Conservation (phyloP, 2,329 filamentous ascomycete species). For the Pseudofabraea citricarpa region DNA sequence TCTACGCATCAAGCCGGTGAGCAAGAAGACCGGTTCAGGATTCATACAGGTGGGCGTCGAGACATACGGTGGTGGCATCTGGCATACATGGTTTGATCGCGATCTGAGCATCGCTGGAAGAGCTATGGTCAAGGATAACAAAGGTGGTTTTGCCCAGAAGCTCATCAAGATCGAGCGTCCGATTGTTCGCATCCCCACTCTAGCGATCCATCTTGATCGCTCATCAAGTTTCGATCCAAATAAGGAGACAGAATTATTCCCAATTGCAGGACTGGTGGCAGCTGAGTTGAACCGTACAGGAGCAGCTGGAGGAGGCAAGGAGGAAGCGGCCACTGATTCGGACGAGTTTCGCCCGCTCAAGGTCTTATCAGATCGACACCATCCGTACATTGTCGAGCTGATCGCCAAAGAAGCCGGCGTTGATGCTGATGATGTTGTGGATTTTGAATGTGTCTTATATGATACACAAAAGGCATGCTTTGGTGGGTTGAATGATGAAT, state of each 20-base stretch:
- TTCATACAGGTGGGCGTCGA: conserved; percentile 95
- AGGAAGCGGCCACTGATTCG: conserved; percentile 39
- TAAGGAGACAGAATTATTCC: conserved; percentile 94
- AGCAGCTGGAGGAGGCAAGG: conserved; percentile 35
- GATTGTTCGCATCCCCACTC: conserved; percentile 84
- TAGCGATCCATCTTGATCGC: conserved; percentile 91
- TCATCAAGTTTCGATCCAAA: conserved; percentile 86
- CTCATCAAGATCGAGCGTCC: conserved; percentile 88
- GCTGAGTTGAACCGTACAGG: conserved; percentile 80
- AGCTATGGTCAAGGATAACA: conserved; percentile 70
- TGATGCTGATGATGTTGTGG: conserved; percentile 66
- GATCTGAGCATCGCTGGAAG: conserved; percentile 88
- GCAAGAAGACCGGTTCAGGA: conserved; percentile 79
- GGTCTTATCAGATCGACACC: conserved; percentile 75
- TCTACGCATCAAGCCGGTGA: conserved; percentile 88
- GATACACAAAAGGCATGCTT: conserved; percentile 89
- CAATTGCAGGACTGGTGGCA: conserved; percentile 81
- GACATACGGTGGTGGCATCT: conserved; percentile 93
- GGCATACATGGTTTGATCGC: conserved; percentile 98
- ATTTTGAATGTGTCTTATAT: conserved; percentile 96
- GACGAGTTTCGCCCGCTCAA: conserved; percentile 69
- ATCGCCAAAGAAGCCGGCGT: conserved; percentile 77
- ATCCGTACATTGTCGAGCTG: conserved; percentile 79
- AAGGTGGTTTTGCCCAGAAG: conserved; percentile 74
- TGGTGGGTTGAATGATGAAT: conserved; percentile 86